Evolutionary conservation across 75 land plant species (phyloP), one percentile per base, ranked within the genome.

Genomic region (Selaginella tamariscina): DNA sequence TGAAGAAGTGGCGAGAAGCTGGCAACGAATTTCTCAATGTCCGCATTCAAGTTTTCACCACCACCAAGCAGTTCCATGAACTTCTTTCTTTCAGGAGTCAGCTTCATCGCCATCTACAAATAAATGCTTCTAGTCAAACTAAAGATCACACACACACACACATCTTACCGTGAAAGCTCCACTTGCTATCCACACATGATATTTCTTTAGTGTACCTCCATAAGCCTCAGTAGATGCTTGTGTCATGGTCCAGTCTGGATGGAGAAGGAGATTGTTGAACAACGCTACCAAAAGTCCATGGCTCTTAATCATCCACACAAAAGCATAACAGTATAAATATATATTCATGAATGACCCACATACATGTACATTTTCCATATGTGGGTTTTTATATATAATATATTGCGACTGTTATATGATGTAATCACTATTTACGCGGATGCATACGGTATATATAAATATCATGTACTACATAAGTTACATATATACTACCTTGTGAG

Each of bases 131-230:
- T 5, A 39, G 49, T 15, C 11, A 39, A 39, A 39, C 49, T 5
- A 39, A 39, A 39, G 15, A 5, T 39, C 49, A 39, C 15, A 39
- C 5, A 39, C 49, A 5, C 5, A 39, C 11, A 5, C 49, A 39
- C 49, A 39, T 39, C 49, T 74, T 82, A 94, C 98, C 65, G 83
- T 76, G 75, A 94, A 89, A 68, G 86, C 84, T 56, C 91, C 78
- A 72, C 88, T 89, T 29, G 98, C 98, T 68, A 94, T 73, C 96
- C 98, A 94, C 27, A 91, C 98, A 76, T 94, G 98, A 65, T 66
- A 94, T 75, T 87, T 83, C 65, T 94, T 94, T 69, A 90, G 64
- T 28, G 98, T 94, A 59, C 81, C 79, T 71, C 65, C 55, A 55
- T 94, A 94, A 15, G 98, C 81, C 67, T 87, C 96, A 33, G 80